Percentiles rank a stretch among this genome's conserved stretches.
phyloP scores from a whole-genome alignment of 345 rosid genomes.

The Corymbia maculata region DNA sequence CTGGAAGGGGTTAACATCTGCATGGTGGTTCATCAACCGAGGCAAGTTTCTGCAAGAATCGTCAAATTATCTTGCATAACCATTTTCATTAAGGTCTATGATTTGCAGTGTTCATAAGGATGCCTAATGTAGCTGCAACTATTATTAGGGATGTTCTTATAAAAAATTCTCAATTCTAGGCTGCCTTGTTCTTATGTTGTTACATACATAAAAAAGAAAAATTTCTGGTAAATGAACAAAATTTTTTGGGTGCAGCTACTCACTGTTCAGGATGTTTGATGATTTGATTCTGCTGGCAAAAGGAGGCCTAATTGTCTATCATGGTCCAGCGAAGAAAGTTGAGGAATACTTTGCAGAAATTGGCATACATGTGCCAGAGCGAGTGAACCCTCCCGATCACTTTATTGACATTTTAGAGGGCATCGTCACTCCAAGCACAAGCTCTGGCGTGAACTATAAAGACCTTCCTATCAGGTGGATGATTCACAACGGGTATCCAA shows the following conservation, averaged over 20 bases:
- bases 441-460: conserved; percentile 34
- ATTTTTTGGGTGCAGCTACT: conserved; percentile 54
- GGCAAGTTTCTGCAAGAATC: conserved; percentile 20
- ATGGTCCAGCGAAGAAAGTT: conserved; percentile 64
- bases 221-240: background rate
- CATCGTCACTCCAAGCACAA: conserved; percentile 33
- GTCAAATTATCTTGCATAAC: background rate
- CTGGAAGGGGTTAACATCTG: conserved; percentile 89
- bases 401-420: conserved; percentile 89
- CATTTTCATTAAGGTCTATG: background rate
- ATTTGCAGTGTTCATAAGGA: background rate
- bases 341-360: conserved; percentile 78
- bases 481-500: conserved; percentile 67
- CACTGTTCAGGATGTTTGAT: conserved; percentile 77
- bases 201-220: background rate
- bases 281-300: conserved; percentile 85
- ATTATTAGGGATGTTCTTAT: background rate
- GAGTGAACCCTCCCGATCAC: conserved; percentile 92
- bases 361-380: conserved; percentile 76
- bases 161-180: background rate
- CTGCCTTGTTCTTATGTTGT: background rate
- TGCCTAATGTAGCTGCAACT: background rate
- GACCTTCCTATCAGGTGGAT: conserved; percentile 94
- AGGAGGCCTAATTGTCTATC: conserved; percentile 84
- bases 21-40: conserved; percentile 97